Evolutionary conservation across 257 asterid species (phyloP).

Genomic region (Ballota nigra): DNA sequence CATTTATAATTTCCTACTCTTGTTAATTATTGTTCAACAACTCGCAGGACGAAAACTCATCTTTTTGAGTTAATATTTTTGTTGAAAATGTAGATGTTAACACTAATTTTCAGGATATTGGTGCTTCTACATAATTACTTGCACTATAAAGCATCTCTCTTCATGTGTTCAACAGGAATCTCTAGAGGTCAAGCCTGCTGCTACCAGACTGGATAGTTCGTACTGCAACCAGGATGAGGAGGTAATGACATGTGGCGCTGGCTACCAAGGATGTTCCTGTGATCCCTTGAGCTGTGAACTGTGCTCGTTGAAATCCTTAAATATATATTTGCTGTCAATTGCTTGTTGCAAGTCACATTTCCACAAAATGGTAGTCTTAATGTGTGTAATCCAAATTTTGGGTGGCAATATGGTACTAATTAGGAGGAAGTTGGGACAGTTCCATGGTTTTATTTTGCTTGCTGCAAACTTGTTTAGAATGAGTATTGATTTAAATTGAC

Average conservation of each 20-base stretch:
- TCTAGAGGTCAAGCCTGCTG: conserved; percentile 40
- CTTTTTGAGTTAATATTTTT: neutral
- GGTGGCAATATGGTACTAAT: neutral
- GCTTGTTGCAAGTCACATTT: neutral
- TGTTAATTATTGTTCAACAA: neutral
- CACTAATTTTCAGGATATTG: neutral
- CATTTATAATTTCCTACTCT: conserved; percentile 4
- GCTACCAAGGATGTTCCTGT: neutral
- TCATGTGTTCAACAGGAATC: conserved; percentile 30
- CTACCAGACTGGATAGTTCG: conserved; percentile 27
- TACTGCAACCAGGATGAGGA: conserved; percentile 34
- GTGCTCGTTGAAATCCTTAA: conserved; percentile 5
- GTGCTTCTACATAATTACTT: neutral
- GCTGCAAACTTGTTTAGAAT: neutral
- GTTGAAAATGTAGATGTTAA: neutral
- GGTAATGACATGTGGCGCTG: conserved; percentile 16
- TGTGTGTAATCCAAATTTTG: neutral
- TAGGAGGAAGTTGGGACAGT: neutral
- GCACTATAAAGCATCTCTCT: neutral
- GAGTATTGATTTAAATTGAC: neutral
- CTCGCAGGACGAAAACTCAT: conserved; percentile 7
- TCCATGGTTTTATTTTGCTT: neutral
- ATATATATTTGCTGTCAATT: neutral
- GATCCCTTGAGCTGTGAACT: neutral
- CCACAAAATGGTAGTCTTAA: neutral